Evolutionary conservation across 495 filamentous ascomycete species (phyloP).

Genomic region (Trichoderma gamsii): DNA sequence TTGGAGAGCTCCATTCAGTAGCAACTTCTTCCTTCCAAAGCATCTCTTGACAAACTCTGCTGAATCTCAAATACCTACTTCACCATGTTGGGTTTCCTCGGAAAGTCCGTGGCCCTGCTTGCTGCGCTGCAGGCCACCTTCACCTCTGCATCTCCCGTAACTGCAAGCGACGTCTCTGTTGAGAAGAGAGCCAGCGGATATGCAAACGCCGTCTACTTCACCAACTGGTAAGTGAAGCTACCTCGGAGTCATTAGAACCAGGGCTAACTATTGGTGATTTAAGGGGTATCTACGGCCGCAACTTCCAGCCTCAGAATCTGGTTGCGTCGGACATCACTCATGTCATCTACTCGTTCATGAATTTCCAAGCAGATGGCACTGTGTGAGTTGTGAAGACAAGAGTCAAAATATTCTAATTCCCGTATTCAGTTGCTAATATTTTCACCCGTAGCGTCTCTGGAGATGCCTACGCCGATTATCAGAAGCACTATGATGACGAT

Average conservation of each 20-base stretch:
- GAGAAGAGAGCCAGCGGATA: constrained; percentile 25
- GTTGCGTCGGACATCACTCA: constrained; percentile 78
- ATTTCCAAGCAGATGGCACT: constrained; percentile 72
- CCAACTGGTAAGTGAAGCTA: constrained; percentile 36
- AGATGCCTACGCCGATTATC: constrained; percentile 54
- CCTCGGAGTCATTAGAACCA: not conserved
- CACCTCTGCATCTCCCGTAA: constrained; percentile 21
- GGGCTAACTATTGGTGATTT: constrained; percentile 9
- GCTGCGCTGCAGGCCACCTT: constrained; percentile 24
- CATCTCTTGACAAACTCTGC: not conserved
- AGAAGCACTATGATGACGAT: constrained; percentile 65
- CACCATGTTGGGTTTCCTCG: constrained; percentile 7
- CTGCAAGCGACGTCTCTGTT: constrained; percentile 13
- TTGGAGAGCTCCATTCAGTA: not conserved
- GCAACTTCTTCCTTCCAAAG: not conserved
- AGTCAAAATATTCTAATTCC: not conserved
- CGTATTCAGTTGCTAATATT: not conserved
- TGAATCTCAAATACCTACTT: not conserved
- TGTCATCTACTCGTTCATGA: constrained; percentile 85
- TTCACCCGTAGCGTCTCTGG: constrained; percentile 33
- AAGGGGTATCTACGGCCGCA: constrained; percentile 79
- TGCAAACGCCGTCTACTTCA: constrained; percentile 42
- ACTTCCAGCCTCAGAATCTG: constrained; percentile 74
- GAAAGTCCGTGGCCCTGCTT: constrained; percentile 3
- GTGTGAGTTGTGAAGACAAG: constrained; percentile 49